Evolutionary conservation across 768 basidiomycete species (phyloP), one percentile per base, ranked within the genome.

Genomic region (Termitomyces sp.): DNA sequence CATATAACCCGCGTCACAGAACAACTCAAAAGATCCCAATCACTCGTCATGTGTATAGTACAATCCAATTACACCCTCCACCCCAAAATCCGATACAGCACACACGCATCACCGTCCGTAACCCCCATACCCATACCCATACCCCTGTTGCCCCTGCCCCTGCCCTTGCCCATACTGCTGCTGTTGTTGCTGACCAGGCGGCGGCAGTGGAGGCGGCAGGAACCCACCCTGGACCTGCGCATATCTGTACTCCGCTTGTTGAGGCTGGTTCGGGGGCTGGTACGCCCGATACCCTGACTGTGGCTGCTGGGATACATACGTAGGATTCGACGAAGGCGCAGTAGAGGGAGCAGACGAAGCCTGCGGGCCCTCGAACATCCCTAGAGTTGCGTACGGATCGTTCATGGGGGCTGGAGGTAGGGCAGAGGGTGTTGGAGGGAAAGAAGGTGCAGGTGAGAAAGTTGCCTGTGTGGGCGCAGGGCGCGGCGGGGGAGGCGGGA

Each of bases 351-450:
- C 31, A n/a, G 48, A 45, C 14, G 54, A 48, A 31, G 57, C 57
- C 2, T 21, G 27, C 23, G 60, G 31, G 0, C 66, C 52, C 21
- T 63, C 69, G 40, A 78, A 75, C 61, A 75, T 62, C 0, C 67
- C 68, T 3, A 78, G 63, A 50, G 66, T 70, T 5, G 75, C 72
- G 38, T 77, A 78, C 1, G 75, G 76, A 61, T 77, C 77, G 38
- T 29, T 59, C 19, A 67, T 56, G 10, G 67, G 66, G 2, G 68
- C 61, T 4, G 25, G 17, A 2, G 43, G 25, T n/a, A n/a, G n/a
- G n/a, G n/a, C n/a, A n/a, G n/a, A n/a, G 25, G 49, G 34, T 35
- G 35, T 3, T 10, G 17, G 49, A n/a, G 35, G 21, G 10, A 49
- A 48, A 32, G 32, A 7, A 6, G 47, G 3, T 8, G 19, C 31